A percentile compares a stretch with the other conserved stretches of the same genome.
Evolutionary conservation across 495 filamentous ascomycete species (phyloP).

Genomic region (Neurospora africana): DNA sequence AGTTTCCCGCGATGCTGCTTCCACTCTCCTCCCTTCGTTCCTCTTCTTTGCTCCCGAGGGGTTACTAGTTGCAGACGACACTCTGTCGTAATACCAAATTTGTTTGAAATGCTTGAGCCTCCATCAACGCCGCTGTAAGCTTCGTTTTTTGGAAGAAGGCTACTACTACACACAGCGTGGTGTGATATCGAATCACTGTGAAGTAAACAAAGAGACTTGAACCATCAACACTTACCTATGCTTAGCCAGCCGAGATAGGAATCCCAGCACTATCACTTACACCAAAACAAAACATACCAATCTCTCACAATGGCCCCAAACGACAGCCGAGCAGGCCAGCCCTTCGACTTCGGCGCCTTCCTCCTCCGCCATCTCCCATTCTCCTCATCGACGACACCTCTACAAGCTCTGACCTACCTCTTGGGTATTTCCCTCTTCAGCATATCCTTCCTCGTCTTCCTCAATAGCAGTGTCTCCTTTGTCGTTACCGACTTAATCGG

Average conservation of each 20-base stretch:
- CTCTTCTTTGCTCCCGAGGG: not conserved
- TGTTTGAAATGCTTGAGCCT: not conserved
- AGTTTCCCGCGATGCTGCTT: not conserved
- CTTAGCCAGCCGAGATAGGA: not conserved
- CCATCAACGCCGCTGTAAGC: not conserved
- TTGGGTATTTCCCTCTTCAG: conserved; percentile 85
- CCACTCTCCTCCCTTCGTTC: not conserved
- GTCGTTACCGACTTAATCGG: conserved; percentile 87
- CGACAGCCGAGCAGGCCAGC: not conserved
- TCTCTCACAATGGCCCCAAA: not conserved
- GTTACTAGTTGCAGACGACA: not conserved
- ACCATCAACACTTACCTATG: not conserved
- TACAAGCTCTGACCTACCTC: conserved; percentile 77
- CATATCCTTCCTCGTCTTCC: conserved; percentile 94
- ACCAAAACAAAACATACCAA: not conserved
- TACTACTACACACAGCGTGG: not conserved
- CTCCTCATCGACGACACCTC: conserved; percentile 46
- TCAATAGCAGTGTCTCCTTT: conserved; percentile 89
- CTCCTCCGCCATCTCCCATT: conserved; percentile 44
- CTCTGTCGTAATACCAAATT: not conserved
- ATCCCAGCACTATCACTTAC: not conserved
- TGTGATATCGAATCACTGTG: not conserved
- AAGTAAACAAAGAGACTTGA: not conserved
- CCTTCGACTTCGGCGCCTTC: not conserved
- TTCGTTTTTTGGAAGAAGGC: not conserved